Percentiles rank a stretch among this genome's conserved stretches.
phyloP scores from a whole-genome alignment of 306 rosid species.

The Chamaecrista fasciculata region DNA sequence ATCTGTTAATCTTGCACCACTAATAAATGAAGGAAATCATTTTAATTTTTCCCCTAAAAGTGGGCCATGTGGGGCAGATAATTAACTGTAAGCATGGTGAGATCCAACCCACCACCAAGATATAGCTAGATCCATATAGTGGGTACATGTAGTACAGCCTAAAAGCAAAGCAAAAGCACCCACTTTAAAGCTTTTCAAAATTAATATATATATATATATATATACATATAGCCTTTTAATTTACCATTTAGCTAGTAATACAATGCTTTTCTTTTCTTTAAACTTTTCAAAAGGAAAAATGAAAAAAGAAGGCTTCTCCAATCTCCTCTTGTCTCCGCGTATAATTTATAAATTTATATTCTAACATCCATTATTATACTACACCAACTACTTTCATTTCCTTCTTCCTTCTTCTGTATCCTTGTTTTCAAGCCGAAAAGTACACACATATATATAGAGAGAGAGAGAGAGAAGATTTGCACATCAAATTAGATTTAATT shows the following conservation, averaged over 20 bases:
- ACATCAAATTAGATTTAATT: not conserved
- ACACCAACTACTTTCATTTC: too few relatives aligned
- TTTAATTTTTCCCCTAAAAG: not conserved
- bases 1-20: too few relatives aligned
- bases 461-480: too few relatives aligned
- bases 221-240: too few relatives aligned
- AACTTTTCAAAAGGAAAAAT: not conserved
- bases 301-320: slow-evolving; percentile 13
- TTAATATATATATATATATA: too few relatives aligned
- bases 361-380: not conserved
- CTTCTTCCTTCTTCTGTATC: not conserved
- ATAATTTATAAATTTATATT: slow-evolving; percentile 10
- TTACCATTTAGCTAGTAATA: too few relatives aligned
- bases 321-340: slow-evolving; percentile 26
- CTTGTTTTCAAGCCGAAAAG: slow-evolving; percentile 17
- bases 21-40: too few relatives aligned
- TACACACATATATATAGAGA: not conserved
- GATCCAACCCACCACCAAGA: slow-evolving; percentile 58
- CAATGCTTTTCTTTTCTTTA: too few relatives aligned
- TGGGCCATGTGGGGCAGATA: slow-evolving; percentile 42
- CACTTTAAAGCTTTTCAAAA: not conserved
- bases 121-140: slow-evolving; percentile 38
- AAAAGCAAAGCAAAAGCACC: slow-evolving; percentile 21
- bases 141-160: slow-evolving; percentile 32
- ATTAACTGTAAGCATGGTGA: slow-evolving; percentile 32